A percentile compares a stretch with the other conserved stretches of the same genome.
Conservation (phyloP, 2,329 filamentous ascomycete species). For the Penicillium italicum region DNA sequence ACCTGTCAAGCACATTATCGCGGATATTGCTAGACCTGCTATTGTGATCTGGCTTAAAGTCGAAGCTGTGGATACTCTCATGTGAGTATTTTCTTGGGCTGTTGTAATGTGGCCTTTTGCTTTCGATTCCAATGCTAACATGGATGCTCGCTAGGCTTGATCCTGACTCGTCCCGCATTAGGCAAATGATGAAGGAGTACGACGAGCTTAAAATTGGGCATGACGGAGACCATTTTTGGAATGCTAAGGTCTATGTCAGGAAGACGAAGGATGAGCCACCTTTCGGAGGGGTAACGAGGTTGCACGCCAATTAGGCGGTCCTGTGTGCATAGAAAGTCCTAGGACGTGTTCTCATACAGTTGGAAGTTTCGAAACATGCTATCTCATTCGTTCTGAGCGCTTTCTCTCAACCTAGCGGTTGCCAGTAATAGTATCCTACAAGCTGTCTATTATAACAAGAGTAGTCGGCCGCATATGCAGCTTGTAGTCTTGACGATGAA, state of each 20-base stretch:
- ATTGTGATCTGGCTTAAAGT: conserved; percentile 30
- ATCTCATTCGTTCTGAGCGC: not conserved
- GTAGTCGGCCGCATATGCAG: too few relatives aligned
- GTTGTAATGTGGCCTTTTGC: too few relatives aligned
- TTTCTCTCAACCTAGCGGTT: not conserved
- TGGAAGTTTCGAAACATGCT: not conserved
- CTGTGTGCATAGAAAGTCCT: not conserved
- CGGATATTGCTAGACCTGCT: conserved; percentile 38
- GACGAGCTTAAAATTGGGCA: too few relatives aligned
- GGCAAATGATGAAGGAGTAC: conserved; percentile 23
- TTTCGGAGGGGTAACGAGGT: not conserved
- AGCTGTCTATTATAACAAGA: too few relatives aligned
- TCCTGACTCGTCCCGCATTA: conserved; percentile 19
- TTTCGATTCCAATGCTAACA: not conserved
- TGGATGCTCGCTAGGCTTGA: conserved; percentile 19
- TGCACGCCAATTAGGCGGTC: not conserved
- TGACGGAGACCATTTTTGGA: too few relatives aligned
- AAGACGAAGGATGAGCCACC: not conserved
- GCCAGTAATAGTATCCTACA: not conserved
- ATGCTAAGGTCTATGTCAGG: not conserved
- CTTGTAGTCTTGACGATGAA: too few relatives aligned
- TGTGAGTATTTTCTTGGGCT: not conserved
- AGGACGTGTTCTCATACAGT: not conserved
- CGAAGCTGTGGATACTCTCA: not conserved
- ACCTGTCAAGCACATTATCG: conserved; percentile 39